Conservation (phyloP, 768 basidiomycete species). For the Leccinum barrowsii region DNA sequence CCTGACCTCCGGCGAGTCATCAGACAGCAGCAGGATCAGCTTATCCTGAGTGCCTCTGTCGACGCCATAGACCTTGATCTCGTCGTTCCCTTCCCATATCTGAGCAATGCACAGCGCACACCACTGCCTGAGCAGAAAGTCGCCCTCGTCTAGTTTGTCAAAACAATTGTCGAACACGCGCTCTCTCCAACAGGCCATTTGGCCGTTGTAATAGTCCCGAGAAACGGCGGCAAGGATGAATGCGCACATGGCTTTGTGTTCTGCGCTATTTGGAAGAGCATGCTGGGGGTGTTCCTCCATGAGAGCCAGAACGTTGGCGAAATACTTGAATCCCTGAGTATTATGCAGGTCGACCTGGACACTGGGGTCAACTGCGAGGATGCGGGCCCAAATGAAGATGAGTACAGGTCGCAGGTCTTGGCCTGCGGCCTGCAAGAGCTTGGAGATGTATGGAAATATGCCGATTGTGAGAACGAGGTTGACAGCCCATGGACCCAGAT, state of each 20-base stretch:
- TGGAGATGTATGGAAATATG: constrained; percentile 98
- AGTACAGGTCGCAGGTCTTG: constrained; percentile 95
- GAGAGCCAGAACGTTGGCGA: constrained; percentile 70
- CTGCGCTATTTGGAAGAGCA: constrained; percentile 85
- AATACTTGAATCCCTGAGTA: constrained; percentile 79
- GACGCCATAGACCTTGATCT: constrained; percentile 82
- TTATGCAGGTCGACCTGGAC: constrained; percentile 89
- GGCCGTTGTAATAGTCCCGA: constrained; percentile 85
- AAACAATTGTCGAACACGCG: constrained; percentile 86
- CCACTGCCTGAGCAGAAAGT: constrained; percentile 95
- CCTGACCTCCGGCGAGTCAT: constrained; percentile 91
- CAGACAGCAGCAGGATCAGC: constrained; percentile 71
- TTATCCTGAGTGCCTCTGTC: constrained; percentile 78
- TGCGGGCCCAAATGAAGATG: constrained; percentile 98
- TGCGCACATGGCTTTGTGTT: constrained; percentile 98
- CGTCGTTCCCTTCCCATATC: constrained; percentile 92
- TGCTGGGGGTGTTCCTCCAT: constrained; percentile 53
- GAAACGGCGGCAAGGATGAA: constrained; percentile 90
- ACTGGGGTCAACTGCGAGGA: constrained; percentile 91
- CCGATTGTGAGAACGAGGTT: constrained; percentile 94
- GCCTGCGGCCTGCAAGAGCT: constrained; percentile 91
- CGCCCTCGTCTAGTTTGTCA: constrained; percentile 79
- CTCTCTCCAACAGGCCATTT: constrained; percentile 78
- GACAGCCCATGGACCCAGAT: constrained; percentile 98
- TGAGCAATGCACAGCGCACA: constrained; percentile 88